Evolutionary conservation across 345 rosid species (phyloP), one percentile per base, ranked within the genome.

Genomic region (Xanthoceras sorbifolium): DNA sequence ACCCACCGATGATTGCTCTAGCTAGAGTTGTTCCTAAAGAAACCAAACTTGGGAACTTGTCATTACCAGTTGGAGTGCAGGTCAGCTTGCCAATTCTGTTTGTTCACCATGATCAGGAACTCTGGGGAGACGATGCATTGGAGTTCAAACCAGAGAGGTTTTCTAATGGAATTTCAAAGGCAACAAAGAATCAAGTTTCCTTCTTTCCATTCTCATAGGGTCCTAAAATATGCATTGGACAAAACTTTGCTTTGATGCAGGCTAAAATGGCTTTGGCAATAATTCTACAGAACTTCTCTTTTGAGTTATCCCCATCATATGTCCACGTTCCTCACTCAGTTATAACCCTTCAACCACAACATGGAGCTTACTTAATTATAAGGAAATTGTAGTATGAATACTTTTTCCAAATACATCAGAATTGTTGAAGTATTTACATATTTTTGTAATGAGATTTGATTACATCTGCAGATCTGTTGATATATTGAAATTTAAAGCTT

Each of bases 161-260:
- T 71, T 62, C 82, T 0, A 61, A 76, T 52, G 84, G 87, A 36
- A 23, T 81, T 62, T 84, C 81, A 22, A 84, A 83, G 57, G 91
- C 91, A 28, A 78, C 87, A 5, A 81, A 84, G 74, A 73, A 44
- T 26, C 78, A 78, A 70, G 82, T 86, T n/a, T 72, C 88, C 0
- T 84, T 78, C 88, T 76, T 88, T 5, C 88, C 88, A 0, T 88
- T 88, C 69, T 69, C 87, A 40, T 78, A 80, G 18, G 89, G 93
- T 1, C 91, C 90, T 68, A 46, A 89, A 25, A 81, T 84, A 8
- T 89, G 93, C 75, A 76, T 87, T 15, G 93, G 93, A 14, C 90
- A 85, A 18, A 86, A 87, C 76, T 87, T 89, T 54, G 80, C 89
- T 0, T 62, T 83, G 78, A 1, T 86, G 59, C 87, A 89, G 79